A percentile compares a stretch with the other conserved stretches of the same genome.
Evolutionary conservation across 768 basidiomycete species (phyloP).

Genomic region (Podaxis carcinomalis): DNA sequence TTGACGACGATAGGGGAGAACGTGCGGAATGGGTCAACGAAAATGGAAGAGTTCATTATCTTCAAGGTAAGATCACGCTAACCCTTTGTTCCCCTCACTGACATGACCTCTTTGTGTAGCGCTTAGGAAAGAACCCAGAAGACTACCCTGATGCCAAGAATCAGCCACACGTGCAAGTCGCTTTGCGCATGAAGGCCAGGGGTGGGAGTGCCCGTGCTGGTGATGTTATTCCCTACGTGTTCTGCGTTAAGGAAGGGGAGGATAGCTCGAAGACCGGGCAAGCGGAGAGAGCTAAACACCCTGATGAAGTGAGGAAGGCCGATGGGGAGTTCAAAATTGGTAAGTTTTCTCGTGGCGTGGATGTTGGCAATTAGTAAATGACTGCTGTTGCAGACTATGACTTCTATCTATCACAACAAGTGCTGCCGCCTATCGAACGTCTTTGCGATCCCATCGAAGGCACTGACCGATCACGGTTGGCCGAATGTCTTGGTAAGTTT

Average conservation of each 20-base stretch:
- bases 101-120: constrained; percentile 38
- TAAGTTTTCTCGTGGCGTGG: constrained; percentile 21
- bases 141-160: constrained; percentile 95
- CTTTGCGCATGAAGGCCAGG: constrained; percentile 80
- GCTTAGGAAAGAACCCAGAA: constrained; percentile 93
- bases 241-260: constrained; percentile 76
- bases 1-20: constrained; percentile 71
- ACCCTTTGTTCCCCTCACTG: not conserved
- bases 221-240: constrained; percentile 95
- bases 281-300: constrained; percentile 89
- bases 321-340: constrained; percentile 70
- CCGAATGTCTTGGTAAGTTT: constrained; percentile 83
- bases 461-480: constrained; percentile 85
- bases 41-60: constrained; percentile 92
- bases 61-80: constrained; percentile 64
- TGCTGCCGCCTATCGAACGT: constrained; percentile 92
- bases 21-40: constrained; percentile 71
- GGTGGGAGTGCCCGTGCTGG: constrained; percentile 79
- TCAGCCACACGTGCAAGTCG: constrained; percentile 97
- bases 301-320: constrained; percentile 81
- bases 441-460: constrained; percentile 96
- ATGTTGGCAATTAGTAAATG: constrained; percentile 1
- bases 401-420: constrained; percentile 86
- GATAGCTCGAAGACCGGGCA: constrained; percentile 70
- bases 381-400: constrained; percentile 65